phyloP scores from a whole-genome alignment of 202 grass and related monocot species.

The Brachypodium distachyon region DNA sequence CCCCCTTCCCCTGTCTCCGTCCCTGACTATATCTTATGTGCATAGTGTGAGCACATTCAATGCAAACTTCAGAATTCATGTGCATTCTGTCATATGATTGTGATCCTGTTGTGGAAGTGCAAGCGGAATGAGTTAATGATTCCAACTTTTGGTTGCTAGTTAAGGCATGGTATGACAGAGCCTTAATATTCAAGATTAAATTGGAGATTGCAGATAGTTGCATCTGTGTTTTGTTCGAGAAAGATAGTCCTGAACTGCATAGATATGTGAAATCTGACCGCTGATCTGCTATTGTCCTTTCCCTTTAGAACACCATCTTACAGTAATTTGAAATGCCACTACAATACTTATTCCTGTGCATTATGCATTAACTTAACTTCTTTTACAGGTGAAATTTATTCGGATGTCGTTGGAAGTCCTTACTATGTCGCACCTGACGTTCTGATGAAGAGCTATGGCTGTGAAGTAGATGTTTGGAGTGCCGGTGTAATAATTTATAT shows the following conservation, averaged over 20 bases:
- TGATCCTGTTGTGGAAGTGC: neutral
- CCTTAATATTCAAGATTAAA: neutral
- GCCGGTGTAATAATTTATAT: slow-evolving; percentile 94
- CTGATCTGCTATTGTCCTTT: neutral
- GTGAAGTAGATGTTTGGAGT: slow-evolving; percentile 87
- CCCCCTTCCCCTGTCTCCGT: no score
- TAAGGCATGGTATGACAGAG: neutral
- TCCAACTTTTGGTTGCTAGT: neutral
- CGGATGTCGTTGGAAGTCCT: slow-evolving; percentile 91
- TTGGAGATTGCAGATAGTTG: neutral
- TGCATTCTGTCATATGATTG: neutral
- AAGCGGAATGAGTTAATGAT: no score
- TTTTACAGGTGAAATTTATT: slow-evolving; percentile 65
- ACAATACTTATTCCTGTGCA: neutral
- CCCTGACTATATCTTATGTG: no score
- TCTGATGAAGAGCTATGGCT: slow-evolving; percentile 70
- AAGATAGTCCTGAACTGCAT: neutral
- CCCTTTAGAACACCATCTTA: neutral
- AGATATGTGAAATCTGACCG: neutral
- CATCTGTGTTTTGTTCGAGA: neutral
- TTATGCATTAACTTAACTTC: slow-evolving; percentile 7
- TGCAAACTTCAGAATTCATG: neutral
- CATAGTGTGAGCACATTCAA: neutral
- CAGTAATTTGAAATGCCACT: neutral
- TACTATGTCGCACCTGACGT: slow-evolving; percentile 99